Percentiles rank a stretch among this genome's conserved stretches.
These are phyloP conservation scores for Sonneratia alba DNA, from an alignment of 345 rosid species.

Conservation along the genomic window DNA sequence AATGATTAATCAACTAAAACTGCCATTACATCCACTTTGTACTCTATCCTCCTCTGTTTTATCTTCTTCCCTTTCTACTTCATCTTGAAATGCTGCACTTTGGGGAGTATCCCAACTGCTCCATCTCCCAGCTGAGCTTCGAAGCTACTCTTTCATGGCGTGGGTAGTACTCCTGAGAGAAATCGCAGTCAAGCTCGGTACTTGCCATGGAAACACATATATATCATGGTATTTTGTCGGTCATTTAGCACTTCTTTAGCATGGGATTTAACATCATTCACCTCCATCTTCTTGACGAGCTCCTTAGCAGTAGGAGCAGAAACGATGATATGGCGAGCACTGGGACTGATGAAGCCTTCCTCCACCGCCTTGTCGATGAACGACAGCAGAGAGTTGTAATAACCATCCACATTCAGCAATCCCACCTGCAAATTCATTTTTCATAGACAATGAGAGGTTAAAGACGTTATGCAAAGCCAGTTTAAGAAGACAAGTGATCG, in stretches of 20 bases:
- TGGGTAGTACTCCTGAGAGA: conserved; percentile 15
- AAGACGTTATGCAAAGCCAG: no score
- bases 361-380: conserved; percentile 74
- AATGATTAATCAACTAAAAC: no score
- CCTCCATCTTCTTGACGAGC: conserved; percentile 65
- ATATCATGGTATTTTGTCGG: no score
- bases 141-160: conserved; percentile 16
- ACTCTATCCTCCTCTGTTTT: no score
- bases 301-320: conserved; percentile 59
- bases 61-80: background rate
- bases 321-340: conserved; percentile 69
- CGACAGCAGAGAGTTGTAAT: conserved; percentile 60
- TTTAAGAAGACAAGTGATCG: background rate
- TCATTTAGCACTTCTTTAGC: no score
- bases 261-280: background rate
- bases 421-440: conserved; percentile 43
- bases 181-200: no score
- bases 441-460: background rate
- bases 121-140: conserved; percentile 18
- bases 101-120: conserved; percentile 12
- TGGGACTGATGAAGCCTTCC: conserved; percentile 65
- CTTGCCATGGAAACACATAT: no score
- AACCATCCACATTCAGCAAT: conserved; percentile 69
- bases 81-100: conserved; percentile 16
- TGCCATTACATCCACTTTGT: no score